Percentiles rank a stretch among this genome's conserved stretches.
These are phyloP conservation scores for Starmera quercuum DNA, from an alignment of 805 yeast genomes.

Conservation along the genomic window DNA sequence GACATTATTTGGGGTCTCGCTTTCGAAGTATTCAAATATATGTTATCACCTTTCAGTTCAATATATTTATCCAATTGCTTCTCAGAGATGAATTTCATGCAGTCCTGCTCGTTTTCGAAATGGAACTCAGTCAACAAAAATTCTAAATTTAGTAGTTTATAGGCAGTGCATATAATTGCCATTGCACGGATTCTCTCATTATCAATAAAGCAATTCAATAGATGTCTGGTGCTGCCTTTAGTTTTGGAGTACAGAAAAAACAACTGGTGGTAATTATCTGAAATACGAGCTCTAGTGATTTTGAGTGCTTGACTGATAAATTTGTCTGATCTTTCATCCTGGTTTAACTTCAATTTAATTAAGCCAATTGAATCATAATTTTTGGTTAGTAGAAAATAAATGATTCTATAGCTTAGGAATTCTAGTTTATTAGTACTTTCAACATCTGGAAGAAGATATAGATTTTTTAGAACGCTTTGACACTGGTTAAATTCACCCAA, in stretches of 20 bases:
- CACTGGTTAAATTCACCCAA: constrained; percentile 95
- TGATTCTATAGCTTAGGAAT: constrained; percentile 62
- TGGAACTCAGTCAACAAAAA: constrained; percentile 31
- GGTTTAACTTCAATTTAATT: constrained; percentile 36
- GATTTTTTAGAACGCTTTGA: constrained; percentile 65
- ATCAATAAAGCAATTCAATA: constrained; percentile 46
- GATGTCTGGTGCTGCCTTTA: constrained; percentile 33
- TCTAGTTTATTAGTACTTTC: constrained; percentile 41
- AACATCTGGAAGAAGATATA: constrained; percentile 42
- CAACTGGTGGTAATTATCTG: constrained; percentile 46
- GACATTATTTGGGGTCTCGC: constrained; percentile 27
- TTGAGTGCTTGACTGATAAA: constrained; percentile 19
- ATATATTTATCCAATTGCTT: constrained; percentile 29
- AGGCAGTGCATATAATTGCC: constrained; percentile 47
- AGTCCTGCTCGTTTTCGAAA: constrained; percentile 31
- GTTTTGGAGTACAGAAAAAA: constrained; percentile 35
- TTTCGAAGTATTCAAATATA: constrained; percentile 27
- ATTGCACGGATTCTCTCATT: constrained; percentile 54
- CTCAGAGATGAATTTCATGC: constrained; percentile 33
- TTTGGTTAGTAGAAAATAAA: constrained; percentile 69
- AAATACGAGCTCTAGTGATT: constrained; percentile 22
- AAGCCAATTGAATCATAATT: constrained; percentile 33
- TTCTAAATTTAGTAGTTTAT: constrained; percentile 35
- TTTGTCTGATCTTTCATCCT: constrained; percentile 13
- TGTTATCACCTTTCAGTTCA: constrained; percentile 23